phyloP scores from a whole-genome alignment of 306 rosid species.

The Rosa chinensis region DNA sequence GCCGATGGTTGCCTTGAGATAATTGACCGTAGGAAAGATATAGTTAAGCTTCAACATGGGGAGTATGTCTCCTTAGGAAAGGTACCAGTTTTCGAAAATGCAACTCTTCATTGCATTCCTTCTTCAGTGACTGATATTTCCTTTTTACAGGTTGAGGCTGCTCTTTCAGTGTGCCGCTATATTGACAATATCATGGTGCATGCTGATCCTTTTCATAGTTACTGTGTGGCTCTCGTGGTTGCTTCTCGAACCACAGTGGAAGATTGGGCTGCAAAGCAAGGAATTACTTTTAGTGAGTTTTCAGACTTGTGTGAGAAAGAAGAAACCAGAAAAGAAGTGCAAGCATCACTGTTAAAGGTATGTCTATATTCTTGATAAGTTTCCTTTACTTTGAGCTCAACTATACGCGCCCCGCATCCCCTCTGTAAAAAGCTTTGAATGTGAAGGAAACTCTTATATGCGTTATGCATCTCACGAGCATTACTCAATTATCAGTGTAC shows the following conservation, averaged over 20 bases:
- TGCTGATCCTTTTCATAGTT: conserved; percentile 89
- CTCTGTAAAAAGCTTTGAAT: not conserved
- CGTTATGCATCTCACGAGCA: not conserved
- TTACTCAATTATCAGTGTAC: not conserved
- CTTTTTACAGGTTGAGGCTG: conserved; percentile 82
- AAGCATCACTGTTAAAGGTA: conserved; percentile 74
- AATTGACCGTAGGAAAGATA: conserved; percentile 94
- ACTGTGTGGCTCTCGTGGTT: conserved; percentile 82
- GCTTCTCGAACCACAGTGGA: conserved; percentile 62
- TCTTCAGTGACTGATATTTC: conserved; percentile 30
- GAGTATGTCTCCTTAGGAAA: conserved; percentile 96
- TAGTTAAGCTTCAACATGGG: conserved; percentile 96
- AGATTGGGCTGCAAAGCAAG: conserved; percentile 81
- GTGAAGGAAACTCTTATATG: not conserved
- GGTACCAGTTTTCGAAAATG: conserved; percentile 44
- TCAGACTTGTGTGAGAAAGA: conserved; percentile 67
- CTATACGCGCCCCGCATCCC: not conserved
- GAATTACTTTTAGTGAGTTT: conserved; percentile 53
- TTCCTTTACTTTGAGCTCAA: conserved; percentile 15
- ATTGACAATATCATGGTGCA: conserved; percentile 82
- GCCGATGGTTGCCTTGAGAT: conserved; percentile 94
- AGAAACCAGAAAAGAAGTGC: conserved; percentile 69
- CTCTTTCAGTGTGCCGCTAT: conserved; percentile 64
- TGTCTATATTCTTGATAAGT: conserved; percentile 10
- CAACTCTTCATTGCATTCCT: conserved; percentile 16